Percentiles rank a stretch among this genome's conserved stretches.
phyloP scores from a whole-genome alignment of 1,284 basidiomycete species.

The Malassezia slooffiae region DNA sequence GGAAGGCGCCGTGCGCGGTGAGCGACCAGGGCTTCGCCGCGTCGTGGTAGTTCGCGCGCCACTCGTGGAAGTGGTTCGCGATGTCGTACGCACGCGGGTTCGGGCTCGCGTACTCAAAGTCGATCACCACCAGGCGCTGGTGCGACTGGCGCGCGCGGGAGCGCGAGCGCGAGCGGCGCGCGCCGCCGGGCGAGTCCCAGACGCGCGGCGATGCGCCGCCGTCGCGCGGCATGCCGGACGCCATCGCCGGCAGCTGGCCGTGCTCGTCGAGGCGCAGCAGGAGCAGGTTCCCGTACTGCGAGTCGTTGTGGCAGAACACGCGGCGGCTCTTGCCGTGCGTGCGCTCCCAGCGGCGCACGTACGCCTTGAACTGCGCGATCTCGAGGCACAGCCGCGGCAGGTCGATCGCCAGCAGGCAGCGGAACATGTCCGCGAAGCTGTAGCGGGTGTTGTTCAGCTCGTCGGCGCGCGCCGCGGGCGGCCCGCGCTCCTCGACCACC shows the following conservation, averaged over 20 bases:
- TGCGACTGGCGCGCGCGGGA: conserved; percentile 19
- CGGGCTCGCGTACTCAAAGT: conserved; percentile 40
- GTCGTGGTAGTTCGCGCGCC: conserved; percentile 40
- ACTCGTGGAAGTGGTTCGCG: conserved; percentile 44
- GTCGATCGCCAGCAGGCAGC: conserved; percentile 29
- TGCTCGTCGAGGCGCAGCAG: conserved; percentile 20
- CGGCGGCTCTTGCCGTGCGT: conserved; percentile 30
- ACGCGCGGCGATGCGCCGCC: background rate
- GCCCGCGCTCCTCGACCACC: background rate
- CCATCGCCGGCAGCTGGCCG: conserved; percentile 11
- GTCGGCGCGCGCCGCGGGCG: background rate
- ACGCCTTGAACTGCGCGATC: conserved; percentile 35
- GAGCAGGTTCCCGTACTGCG: conserved; percentile 41
- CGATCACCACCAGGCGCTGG: conserved; percentile 41
- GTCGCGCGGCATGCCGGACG: conserved; percentile 10
- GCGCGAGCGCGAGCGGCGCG: conserved; percentile 12
- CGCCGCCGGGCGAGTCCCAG: background rate
- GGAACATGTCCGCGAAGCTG: conserved; percentile 27
- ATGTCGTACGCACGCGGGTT: conserved; percentile 41
- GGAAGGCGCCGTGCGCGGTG: conserved; percentile 32
- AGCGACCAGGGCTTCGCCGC: conserved; percentile 31
- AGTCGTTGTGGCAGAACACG: conserved; percentile 42
- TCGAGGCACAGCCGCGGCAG: conserved; percentile 26
- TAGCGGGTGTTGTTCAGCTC: conserved; percentile 13
- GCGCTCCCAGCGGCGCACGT: conserved; percentile 32